Percentiles rank a stretch among this genome's conserved stretches.
Evolutionary conservation across 83 land plant species (phyloP).

Genomic region (Isoetes engelmannii): DNA sequence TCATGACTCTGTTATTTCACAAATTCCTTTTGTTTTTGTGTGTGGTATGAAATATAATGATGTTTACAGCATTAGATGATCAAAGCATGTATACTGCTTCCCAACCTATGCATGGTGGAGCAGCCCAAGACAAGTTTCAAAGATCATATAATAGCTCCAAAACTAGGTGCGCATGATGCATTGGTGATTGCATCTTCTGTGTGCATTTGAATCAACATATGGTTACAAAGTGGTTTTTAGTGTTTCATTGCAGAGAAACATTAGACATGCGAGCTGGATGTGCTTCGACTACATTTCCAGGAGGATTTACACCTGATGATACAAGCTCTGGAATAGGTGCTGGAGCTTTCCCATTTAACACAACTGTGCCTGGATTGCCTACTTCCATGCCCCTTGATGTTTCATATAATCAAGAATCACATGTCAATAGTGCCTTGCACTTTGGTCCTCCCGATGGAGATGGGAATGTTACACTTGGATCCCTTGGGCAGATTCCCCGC

Average conservation of each 20-base stretch:
- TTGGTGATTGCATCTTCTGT: background rate
- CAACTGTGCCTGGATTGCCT: slow-evolving; percentile 62
- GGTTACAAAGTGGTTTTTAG: slow-evolving; percentile 19
- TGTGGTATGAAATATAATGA: background rate
- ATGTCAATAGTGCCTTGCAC: slow-evolving; percentile 31
- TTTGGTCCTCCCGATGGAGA: slow-evolving; percentile 44
- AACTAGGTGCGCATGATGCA: background rate
- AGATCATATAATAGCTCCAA: background rate
- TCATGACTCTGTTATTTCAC: background rate
- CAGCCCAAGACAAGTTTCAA: background rate
- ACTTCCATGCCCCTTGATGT: slow-evolving; percentile 44
- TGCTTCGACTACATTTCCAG: slow-evolving; percentile 48
- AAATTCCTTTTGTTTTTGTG: background rate
- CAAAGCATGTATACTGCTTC: no score
- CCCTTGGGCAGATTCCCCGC: slow-evolving; percentile 63
- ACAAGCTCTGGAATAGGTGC: slow-evolving; percentile 62
- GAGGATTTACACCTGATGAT: slow-evolving; percentile 34
- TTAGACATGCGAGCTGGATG: slow-evolving; percentile 77
- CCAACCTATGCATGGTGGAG: no score
- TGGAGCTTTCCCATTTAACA: slow-evolving; percentile 78
- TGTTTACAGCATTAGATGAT: background rate
- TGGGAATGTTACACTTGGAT: slow-evolving; percentile 49
- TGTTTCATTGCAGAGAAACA: slow-evolving; percentile 68
- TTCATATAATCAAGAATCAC: slow-evolving; percentile 27
- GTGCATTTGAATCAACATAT: background rate